Evolutionary conservation across 345 rosid species (phyloP), one percentile per base, ranked within the genome.

Genomic region (Pseudoturritis turrita): DNA sequence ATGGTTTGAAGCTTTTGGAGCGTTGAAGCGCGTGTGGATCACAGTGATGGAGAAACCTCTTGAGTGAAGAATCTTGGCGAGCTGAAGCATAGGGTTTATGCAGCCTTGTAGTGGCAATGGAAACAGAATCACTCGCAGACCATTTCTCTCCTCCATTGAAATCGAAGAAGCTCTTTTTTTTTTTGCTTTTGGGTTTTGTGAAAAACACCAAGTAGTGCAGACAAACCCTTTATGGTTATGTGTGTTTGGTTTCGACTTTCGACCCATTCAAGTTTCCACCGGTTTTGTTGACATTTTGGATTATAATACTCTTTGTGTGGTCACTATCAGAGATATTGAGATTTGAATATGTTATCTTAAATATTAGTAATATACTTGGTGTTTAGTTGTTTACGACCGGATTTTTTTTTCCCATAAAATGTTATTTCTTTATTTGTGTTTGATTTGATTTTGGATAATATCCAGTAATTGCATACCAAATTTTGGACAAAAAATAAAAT

Each of bases 21-120:
- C 68, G 73, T 74, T 66, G 62, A 49, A 86, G 10, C 81, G 84
- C 55, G 83, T 47, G n/a, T 66, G 52, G 4, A 79, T 23, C 1
- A 92, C 81, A 55, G 98, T 92, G 71, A 89, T 62, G 2, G 79
- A 72, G 23, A 88, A 60, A 13, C 84, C 85, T 4, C 78, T 37
- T 0, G 84, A 77, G 59, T 78, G 25, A 6, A 91, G 81, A 2
- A 86, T 81, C 71, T 91, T 87, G 13, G 90, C 84, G 2, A 89
- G 84, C 65, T 86, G 87, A 41, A 91, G 82, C 90, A 86, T 81
- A 61, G 88, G 70, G 78, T 70, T 91, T 1, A 89, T 82, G 53
- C 90, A 91, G 62, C 90, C 87, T 45, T 89, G 88, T 10, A 64
- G 53, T n/a, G 91, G 96, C 1, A 85, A n/a, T 0, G 91, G 96